A percentile compares a stretch with the other conserved stretches of the same genome.
Evolutionary conservation across 2,329 filamentous ascomycete species (phyloP).

Genomic region (Fusarium sp.): DNA sequence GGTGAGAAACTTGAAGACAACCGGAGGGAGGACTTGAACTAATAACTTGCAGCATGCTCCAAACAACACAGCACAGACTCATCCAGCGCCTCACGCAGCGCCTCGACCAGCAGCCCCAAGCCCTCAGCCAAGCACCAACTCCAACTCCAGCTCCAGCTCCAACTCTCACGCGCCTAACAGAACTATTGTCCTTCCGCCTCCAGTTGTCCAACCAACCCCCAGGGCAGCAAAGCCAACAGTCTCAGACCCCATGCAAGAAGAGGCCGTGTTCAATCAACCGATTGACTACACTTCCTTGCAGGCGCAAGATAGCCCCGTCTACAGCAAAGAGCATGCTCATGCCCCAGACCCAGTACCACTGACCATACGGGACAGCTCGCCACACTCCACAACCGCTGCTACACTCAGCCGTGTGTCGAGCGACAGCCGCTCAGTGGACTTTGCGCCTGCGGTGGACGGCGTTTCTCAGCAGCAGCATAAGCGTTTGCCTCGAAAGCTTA

Average conservation of each 20-base stretch:
- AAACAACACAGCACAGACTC: slow-evolving; percentile 4
- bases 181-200: slow-evolving; percentile 11
- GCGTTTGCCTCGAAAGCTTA: slow-evolving; percentile 54
- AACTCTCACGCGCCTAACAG: slow-evolving; percentile 18
- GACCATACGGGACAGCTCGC: slow-evolving; percentile 37
- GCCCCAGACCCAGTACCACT: slow-evolving; percentile 30
- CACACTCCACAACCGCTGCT: slow-evolving; percentile 30
- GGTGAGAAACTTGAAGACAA: slow-evolving; percentile 31
- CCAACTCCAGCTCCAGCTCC: background rate
- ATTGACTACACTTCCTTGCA: slow-evolving; percentile 40
- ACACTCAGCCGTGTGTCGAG: slow-evolving; percentile 47
- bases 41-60: slow-evolving; percentile 25
- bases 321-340: slow-evolving; percentile 31
- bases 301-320: slow-evolving; percentile 43
- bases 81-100: background rate
- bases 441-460: slow-evolving; percentile 39
- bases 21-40: background rate
- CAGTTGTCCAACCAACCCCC: slow-evolving; percentile 7
- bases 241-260: slow-evolving; percentile 46
- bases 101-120: slow-evolving; percentile 9
- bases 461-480: slow-evolving; percentile 43
- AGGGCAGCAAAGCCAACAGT: slow-evolving; percentile 11
- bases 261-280: slow-evolving; percentile 47
- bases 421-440: slow-evolving; percentile 47
- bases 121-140: slow-evolving; percentile 7